A percentile compares a stretch with the other conserved stretches of the same genome.
phyloP scores from a whole-genome alignment of 1,284 basidiomycete genomes.

The Calocybe gambosa region DNA sequence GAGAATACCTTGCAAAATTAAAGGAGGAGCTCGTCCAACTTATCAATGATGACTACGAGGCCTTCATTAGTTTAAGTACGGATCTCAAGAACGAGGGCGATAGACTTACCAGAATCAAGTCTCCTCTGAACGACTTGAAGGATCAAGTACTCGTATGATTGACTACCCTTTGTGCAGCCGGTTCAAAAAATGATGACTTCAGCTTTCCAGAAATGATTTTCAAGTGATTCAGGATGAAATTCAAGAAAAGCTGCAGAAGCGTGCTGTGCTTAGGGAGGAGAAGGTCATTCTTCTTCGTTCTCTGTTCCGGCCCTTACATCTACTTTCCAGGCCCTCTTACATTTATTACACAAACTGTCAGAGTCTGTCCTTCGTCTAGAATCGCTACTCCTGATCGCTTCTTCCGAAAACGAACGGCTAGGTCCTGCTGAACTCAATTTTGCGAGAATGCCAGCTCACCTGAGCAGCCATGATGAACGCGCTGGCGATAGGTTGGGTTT shows the following conservation, averaged over 20 bases:
- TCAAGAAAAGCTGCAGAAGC: constrained; percentile 68
- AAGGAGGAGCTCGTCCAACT: constrained; percentile 91
- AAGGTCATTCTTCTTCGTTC: constrained; percentile 45
- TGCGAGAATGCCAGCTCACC: constrained; percentile 24
- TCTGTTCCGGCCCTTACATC: background rate
- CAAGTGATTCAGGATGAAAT: constrained; percentile 67
- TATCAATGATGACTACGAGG: constrained; percentile 97
- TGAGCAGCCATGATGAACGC: constrained; percentile 23
- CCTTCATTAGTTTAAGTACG: constrained; percentile 92
- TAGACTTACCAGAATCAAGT: constrained; percentile 60
- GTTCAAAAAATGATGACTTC: constrained; percentile 2
- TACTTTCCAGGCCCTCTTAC: constrained; percentile 62
- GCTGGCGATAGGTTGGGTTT: constrained; percentile 33
- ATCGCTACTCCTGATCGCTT: constrained; percentile 64
- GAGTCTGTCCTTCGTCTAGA: constrained; percentile 83
- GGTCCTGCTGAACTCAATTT: constrained; percentile 26
- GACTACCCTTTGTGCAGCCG: background rate
- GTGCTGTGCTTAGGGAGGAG: constrained; percentile 74
- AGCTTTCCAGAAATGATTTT: constrained; percentile 64
- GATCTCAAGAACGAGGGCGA: constrained; percentile 81
- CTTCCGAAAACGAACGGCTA: constrained; percentile 39
- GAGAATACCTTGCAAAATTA: constrained; percentile 76
- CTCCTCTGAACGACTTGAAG: constrained; percentile 61
- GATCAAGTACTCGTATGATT: constrained; percentile 62
- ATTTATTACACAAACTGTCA: constrained; percentile 82